phyloP scores from a whole-genome alignment of 306 rosid species.

The Citrullus mucosospermus region DNA sequence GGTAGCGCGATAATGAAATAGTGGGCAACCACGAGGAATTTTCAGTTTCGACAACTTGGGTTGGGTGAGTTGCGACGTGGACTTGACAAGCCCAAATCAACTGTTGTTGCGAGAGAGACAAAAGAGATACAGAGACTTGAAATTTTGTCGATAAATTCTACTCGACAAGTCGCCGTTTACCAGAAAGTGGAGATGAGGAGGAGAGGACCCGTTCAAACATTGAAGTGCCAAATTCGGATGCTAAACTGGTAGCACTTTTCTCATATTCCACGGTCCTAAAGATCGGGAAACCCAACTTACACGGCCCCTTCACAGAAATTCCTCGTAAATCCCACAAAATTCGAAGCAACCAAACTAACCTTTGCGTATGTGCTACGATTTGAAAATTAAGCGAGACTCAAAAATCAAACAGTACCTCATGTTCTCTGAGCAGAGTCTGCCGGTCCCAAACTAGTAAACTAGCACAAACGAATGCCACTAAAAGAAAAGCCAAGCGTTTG shows the following conservation, averaged over 20 bases:
- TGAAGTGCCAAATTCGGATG: not conserved
- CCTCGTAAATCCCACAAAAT: not conserved
- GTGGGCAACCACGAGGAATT: not conserved
- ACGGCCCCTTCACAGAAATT: not conserved
- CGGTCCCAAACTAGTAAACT: conserved; percentile 82
- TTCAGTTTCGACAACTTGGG: not conserved
- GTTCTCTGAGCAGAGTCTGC: conserved; percentile 68
- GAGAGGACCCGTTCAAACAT: not conserved
- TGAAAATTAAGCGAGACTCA: not conserved
- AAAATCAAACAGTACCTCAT: conserved; percentile 42
- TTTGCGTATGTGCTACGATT: not conserved
- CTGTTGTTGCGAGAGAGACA: not conserved
- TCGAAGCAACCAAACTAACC: conserved; percentile 6
- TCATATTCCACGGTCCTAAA: not conserved
- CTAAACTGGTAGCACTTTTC: not conserved
- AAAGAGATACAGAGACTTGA: not conserved
- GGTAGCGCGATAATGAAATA: not conserved
- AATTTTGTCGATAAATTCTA: not conserved
- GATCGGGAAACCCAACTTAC: not conserved
- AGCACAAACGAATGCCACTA: conserved; percentile 56
- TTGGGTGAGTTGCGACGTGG: not conserved
- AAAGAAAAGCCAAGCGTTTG: conserved; percentile 72
- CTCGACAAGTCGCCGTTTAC: not conserved
- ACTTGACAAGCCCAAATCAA: not conserved
- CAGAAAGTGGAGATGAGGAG: not conserved